These are phyloP conservation scores for Linum usitatissimum DNA, from an alignment of 345 rosid genomes.

Conservation along the genomic window DNA sequence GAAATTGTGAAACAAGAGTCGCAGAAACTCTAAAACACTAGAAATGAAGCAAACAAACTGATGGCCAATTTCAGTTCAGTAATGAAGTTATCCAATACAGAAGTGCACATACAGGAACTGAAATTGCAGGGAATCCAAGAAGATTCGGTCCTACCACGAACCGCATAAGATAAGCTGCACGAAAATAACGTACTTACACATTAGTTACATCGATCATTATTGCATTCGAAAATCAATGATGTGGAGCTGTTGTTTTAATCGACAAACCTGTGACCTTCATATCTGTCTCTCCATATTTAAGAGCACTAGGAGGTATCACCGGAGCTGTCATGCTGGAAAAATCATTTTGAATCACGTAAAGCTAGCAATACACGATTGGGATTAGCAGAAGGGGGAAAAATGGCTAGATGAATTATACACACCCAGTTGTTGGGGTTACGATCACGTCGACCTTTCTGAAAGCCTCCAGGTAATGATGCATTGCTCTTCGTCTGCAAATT, in stretches of 20 bases:
- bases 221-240: neutral
- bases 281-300: constrained; percentile 64
- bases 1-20: too few relatives aligned
- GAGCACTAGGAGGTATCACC: constrained; percentile 54
- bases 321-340: constrained; percentile 74
- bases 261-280: constrained; percentile 54
- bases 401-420: constrained; percentile 10
- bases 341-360: neutral
- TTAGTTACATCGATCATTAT: neutral
- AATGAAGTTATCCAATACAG: neutral
- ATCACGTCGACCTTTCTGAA: constrained; percentile 74
- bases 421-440: constrained; percentile 85
- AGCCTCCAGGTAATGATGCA: constrained; percentile 69
- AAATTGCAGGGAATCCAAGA: constrained; percentile 75
- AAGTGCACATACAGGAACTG: constrained; percentile 52
- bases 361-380: neutral
- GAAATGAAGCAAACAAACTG: neutral
- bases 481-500: constrained; percentile 56
- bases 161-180: constrained; percentile 67
- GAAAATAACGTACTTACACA: neutral
- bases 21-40: neutral
- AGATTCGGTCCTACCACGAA: constrained; percentile 55
- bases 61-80: neutral
- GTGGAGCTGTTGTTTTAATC: neutral
- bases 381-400: too few relatives aligned